Conservation (phyloP, 768 basidiomycete genomes). For the Baorangia bicolor region DNA sequence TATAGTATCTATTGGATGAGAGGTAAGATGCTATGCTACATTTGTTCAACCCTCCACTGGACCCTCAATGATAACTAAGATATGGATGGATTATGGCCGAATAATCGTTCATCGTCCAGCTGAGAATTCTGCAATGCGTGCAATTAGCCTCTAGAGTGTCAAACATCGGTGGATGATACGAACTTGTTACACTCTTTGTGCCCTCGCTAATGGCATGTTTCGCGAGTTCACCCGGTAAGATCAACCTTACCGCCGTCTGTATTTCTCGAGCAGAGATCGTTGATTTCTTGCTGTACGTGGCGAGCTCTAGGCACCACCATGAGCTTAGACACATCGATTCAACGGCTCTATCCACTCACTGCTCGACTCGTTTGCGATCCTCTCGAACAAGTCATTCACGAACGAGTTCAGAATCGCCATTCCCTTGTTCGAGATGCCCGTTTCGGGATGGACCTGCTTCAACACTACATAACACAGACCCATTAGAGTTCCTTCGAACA, state of each 20-base stretch:
- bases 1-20: slow-evolving; percentile 17
- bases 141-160: not conserved
- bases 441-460: slow-evolving; percentile 74
- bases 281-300: slow-evolving; percentile 69
- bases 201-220: slow-evolving; percentile 79
- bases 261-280: slow-evolving; percentile 74
- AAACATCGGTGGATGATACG: slow-evolving; percentile 1
- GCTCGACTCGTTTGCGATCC: slow-evolving; percentile 53
- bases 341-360: slow-evolving; percentile 31
- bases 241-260: slow-evolving; percentile 67
- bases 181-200: slow-evolving; percentile 59
- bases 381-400: slow-evolving; percentile 62
- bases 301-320: slow-evolving; percentile 44
- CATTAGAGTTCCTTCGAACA: not conserved
- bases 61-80: not conserved
- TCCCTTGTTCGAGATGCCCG: slow-evolving; percentile 69
- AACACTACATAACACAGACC: slow-evolving; percentile 36
- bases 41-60: not conserved
- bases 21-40: slow-evolving; percentile 27
- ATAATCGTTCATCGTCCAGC: slow-evolving; percentile 11
- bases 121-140: slow-evolving; percentile 25
- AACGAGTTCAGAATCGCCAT: slow-evolving; percentile 61
- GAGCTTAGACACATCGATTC: not conserved
- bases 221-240: slow-evolving; percentile 69
- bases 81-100: not conserved